Base-by-base conservation (phyloP, 108 stramenopile species). In the Mediolabrus comicus region DNA sequence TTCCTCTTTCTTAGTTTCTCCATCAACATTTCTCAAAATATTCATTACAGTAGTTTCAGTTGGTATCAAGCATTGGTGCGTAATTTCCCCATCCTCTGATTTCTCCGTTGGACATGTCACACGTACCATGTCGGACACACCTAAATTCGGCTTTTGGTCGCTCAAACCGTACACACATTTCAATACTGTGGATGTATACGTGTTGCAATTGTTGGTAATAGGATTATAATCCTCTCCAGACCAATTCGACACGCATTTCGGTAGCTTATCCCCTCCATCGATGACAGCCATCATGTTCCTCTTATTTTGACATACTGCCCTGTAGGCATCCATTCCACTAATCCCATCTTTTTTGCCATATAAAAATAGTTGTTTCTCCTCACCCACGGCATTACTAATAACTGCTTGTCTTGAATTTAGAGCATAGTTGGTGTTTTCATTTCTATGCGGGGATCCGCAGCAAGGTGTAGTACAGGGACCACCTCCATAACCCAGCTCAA, bases 171-270 rank as follows among this genome's bases (percentile, higher is more conserved):
- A 80, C 13, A 80, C 79, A 46, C 79, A 80, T 16, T 75, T 71
- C 51, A 80, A 39, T 33, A 80, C 26, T 3, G 79, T 71, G 12
- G 64, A 67, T 10, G 79, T 80, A 41, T 71, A 80, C 16, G 79
- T 80, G 35, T 80, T 80, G 74, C 79, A 80, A 30, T 80, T 80
- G 69, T 80, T 80, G 2, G 74, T 75, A 26, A 80, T 30, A 2
- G 79, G 79, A 51, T 76, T 80, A 49, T 80, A 80, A 52, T 80
- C 79, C 6, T 61, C 64, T 1, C 79, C 79, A 6, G 79, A 61
- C 79, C 79, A 80, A 24, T 75, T 59, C 25, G 74, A 75, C 11
- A 75, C 74, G 60, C 79, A 80, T 10, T 26, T 65, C 0, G 79
- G 74, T 17, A 71, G 31, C n/a, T 4, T 12, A 4, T 31, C 59